Base-by-base conservation (phyloP, 1,139 yeast species). In the Suhomyces coccinellae region DNA sequence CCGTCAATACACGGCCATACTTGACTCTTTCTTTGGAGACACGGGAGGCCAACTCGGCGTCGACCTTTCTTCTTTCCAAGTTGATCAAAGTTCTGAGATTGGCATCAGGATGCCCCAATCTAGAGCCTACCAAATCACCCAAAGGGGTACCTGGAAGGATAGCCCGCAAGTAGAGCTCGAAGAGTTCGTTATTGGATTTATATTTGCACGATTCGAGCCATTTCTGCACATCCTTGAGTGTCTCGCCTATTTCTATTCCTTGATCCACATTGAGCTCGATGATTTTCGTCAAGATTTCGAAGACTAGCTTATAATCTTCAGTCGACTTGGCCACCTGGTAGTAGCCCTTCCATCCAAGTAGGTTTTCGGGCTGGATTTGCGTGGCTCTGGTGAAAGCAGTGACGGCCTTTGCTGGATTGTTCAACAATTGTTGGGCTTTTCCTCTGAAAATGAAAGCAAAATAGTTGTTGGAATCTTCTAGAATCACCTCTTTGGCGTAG, bases 261-360 rank as follows among this genome's bases (percentile, higher is more conserved):
- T 73, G 71, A 27, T 74, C 63, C 3, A 57, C 42, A 32, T 58
- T 62, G 11, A 60, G 52, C 15, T 54, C 50, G 6, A 72, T 48
- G 31, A 58, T 56, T 3, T 50, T 43, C 1, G 67, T 55, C 29
- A 78, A 61, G 6, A 77, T 69, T 1, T 66, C 64, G 56, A 86
- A 83, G 52, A 84, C 78, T 12, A 67, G 58, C 10, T 61, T 57
- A 55, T 66, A 75, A 44, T 81, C 73, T 12, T 65, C 54, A n/a
- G 57, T 57, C 6, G 60, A 56, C 44, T 66, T 69, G 28, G 45
- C 62, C 50, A 45, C 64, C 61, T 53, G 62, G 50, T 82, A 66
- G 49, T 84, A 73, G 0, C 97, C 98, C 59, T 87, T 89, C 96
- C 95, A 90, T 0, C 93, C 95, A 24, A 79, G 62, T 1, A 82